A percentile compares a stretch with the other conserved stretches of the same genome.
Conservation (phyloP, 257 asterid genomes). For the Nicotiana benthamiana region DNA sequence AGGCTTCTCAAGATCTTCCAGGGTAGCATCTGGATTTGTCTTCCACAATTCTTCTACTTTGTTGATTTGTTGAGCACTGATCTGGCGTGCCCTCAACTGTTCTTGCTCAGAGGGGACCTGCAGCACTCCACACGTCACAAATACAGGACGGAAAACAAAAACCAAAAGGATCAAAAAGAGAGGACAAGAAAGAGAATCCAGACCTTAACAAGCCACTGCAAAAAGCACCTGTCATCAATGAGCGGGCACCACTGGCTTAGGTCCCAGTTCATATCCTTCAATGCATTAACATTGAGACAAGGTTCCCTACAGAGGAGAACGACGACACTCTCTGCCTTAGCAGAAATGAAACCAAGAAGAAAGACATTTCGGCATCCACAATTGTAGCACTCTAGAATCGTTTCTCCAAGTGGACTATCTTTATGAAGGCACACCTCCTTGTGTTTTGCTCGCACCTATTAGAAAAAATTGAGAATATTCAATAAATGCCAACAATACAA, state of each 20-base stretch:
- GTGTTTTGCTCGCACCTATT: conserved; percentile 95
- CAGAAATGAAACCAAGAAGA: conserved; percentile 96
- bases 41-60: conserved; percentile 99
- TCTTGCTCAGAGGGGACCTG: conserved; percentile 99
- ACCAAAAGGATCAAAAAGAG: neutral
- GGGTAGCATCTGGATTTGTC: conserved; percentile 91
- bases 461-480: neutral
- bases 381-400: conserved; percentile 92
- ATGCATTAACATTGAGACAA: conserved; percentile 80
- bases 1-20: conserved; percentile 99
- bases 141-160: neutral
- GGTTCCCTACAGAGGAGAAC: conserved; percentile 98
- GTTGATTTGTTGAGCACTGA: conserved; percentile 97
- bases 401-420: conserved; percentile 98
- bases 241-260: conserved; percentile 99
- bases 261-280: conserved; percentile 99
- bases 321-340: conserved; percentile 96
- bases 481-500: neutral
- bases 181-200: neutral
- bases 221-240: conserved; percentile 95
- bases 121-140: neutral
- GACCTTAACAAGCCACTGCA: conserved; percentile 99
- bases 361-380: conserved; percentile 99
- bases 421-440: conserved; percentile 99
- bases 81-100: conserved; percentile 96